These are phyloP conservation scores for Entomortierella lignicola DNA, from an alignment of 192 early-diverging fungal genomes.

Conservation along the genomic window DNA sequence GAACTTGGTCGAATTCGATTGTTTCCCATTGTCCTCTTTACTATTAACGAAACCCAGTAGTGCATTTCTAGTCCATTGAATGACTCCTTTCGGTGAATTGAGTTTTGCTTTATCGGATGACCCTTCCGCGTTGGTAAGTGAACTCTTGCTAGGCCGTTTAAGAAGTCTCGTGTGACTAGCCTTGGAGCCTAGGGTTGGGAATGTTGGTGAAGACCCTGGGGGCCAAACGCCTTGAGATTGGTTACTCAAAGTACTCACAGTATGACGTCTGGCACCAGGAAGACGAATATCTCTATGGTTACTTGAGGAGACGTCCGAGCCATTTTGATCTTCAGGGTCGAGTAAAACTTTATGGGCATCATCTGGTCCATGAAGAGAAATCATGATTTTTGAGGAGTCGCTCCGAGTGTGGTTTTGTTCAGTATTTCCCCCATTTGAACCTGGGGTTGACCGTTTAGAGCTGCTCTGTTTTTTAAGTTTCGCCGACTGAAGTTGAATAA, in stretches of 20 bases:
- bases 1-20: slow-evolving; percentile 8
- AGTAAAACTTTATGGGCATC: slow-evolving; percentile 29
- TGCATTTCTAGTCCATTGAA: slow-evolving; percentile 2
- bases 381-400: slow-evolving; percentile 34
- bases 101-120: neutral
- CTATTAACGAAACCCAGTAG: neutral
- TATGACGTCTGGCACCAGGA: slow-evolving; percentile 35
- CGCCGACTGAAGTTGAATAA: slow-evolving; percentile 59
- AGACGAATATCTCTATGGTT: slow-evolving; percentile 3
- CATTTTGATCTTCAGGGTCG: slow-evolving; percentile 20
- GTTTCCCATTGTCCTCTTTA: slow-evolving; percentile 22
- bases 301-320: neutral
- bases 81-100: neutral
- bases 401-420: neutral
- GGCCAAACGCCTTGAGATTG: slow-evolving; percentile 40
- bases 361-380: slow-evolving; percentile 44
- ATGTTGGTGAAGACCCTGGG: slow-evolving; percentile 22
- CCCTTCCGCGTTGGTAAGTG: too few species aligned
- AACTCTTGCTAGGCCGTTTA: slow-evolving; percentile 23
- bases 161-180: slow-evolving; percentile 34
- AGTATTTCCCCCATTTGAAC: neutral
- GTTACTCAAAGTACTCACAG: slow-evolving; percentile 28
- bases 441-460: neutral
- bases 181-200: slow-evolving; percentile 37
- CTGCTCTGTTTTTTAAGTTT: slow-evolving; percentile 2